Evolutionary conservation across 1,139 yeast species (phyloP), one percentile per base, ranked within the genome.

Genomic region (Starmera stellimalicola): DNA sequence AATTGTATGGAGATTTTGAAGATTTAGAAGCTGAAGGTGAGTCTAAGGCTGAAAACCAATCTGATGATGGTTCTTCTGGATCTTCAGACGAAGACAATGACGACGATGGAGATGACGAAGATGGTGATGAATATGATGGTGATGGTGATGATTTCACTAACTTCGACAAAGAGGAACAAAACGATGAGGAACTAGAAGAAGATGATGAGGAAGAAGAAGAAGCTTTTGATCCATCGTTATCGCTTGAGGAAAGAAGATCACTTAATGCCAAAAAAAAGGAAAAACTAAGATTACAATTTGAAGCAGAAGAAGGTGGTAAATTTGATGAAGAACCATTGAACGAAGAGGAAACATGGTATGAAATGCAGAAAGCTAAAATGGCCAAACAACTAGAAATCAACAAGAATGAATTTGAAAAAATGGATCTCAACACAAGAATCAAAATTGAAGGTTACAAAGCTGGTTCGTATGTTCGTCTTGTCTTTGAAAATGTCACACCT

Each of bases 361-460:
- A 91, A 54, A 74, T 83, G 57, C 96, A 93, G 58, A 93, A 93
- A 61, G 93, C 94, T 41, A 91, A 88, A 52, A 88, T 93, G 76
- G 91, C 95, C 38, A 88, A 91, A 56, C 98, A 93, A 61, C 65
- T 84, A 45, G 97, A 91, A 43, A 87, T 93, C 60, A 93, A 93
- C 60, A 83, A 83, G 55, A 75, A 83, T 5, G 87, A 79, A 54
- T 68, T 73, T 39, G 80, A 74, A 18, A 70, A 73, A 29, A 71
- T 93, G 79, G 94, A 87, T 39, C 67, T 66, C 16, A 82, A 71
- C 16, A 74, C 84, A 16, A 71, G 97, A 50, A 67, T 77, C 39
- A 76, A 76, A 43, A 77, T 93, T 44, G 97, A 91, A 62, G 99
- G 99, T 42, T 83, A 68, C 57, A 73, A 82, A 43, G 93, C 97